Conservation (phyloP, 106 monocot genomes). For the Narthecium ossifragum region DNA sequence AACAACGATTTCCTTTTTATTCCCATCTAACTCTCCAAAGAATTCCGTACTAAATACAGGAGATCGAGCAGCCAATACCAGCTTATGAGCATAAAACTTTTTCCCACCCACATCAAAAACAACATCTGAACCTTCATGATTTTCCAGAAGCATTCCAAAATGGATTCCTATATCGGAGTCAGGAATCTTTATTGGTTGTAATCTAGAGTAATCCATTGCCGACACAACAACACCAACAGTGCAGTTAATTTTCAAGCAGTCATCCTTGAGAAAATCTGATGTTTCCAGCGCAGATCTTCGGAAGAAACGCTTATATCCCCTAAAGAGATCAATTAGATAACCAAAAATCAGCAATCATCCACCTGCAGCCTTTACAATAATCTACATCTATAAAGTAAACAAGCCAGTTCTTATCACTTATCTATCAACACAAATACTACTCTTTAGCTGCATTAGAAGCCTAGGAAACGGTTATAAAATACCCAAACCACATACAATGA, state of each 20-base stretch:
- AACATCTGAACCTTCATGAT: slow-evolving; percentile 73
- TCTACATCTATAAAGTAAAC: too few species aligned
- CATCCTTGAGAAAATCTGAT: slow-evolving; percentile 92
- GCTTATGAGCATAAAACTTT: slow-evolving; percentile 84
- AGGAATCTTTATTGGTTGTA: slow-evolving; percentile 65
- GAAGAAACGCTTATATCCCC: slow-evolving; percentile 96
- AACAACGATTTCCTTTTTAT: slow-evolving; percentile 41
- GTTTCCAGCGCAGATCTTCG: slow-evolving; percentile 77
- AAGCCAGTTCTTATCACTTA: too few species aligned
- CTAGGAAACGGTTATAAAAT: too few species aligned
- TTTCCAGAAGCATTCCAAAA: slow-evolving; percentile 76
- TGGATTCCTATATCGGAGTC: slow-evolving; percentile 86
- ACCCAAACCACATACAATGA: too few species aligned
- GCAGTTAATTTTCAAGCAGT: slow-evolving; percentile 98
- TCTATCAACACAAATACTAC: too few species aligned
- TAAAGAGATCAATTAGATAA: slow-evolving; percentile 12
- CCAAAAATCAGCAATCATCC: background rate
- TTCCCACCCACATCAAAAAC: slow-evolving; percentile 76
- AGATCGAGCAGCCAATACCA: slow-evolving; percentile 88
- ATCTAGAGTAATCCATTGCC: slow-evolving; percentile 58
- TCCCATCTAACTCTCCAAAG: slow-evolving; percentile 25
- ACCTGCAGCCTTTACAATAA: too few species aligned
- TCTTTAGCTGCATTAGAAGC: too few species aligned
- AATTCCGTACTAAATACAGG: slow-evolving; percentile 55
- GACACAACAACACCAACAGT: slow-evolving; percentile 93